phyloP scores from a whole-genome alignment of 176 grass and related monocot species.

The Rhipidocladum racemiflorum region DNA sequence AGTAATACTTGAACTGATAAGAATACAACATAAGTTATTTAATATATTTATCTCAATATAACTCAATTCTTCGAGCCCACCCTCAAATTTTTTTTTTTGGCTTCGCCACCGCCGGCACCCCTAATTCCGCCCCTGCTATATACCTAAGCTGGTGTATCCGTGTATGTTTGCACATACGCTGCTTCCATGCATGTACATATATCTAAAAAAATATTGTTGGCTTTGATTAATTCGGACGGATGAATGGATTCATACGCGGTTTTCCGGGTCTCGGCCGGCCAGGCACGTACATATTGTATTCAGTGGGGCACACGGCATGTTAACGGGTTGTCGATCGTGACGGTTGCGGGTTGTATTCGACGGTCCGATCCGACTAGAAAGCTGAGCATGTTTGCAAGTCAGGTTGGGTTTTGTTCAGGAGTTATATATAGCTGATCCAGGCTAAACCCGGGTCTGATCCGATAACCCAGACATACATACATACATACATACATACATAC shows the following conservation, averaged over 20 bases:
- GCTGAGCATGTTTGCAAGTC: background rate
- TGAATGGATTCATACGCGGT: conserved; percentile 29
- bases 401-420: background rate
- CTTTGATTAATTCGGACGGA: background rate
- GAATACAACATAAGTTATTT: too few species aligned
- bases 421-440: background rate
- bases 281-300: conserved; percentile 12
- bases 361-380: background rate
- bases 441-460: background rate
- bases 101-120: too few species aligned
- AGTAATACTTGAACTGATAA: too few species aligned
- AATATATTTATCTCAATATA: too few species aligned
- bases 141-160: background rate
- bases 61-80: too few species aligned
- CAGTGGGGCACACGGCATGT: conserved; percentile 23
- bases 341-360: background rate
- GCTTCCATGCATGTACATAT: background rate
- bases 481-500: too few species aligned
- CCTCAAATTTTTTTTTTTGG: too few species aligned
- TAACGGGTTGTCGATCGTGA: background rate
- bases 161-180: background rate
- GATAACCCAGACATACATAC: background rate
- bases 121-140: too few species aligned
- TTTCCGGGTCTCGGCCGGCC: conserved; percentile 26
- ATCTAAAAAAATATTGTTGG: background rate